Conservation (phyloP, 2,329 filamentous ascomycete species). For the Sporothrix variecibatus region DNA sequence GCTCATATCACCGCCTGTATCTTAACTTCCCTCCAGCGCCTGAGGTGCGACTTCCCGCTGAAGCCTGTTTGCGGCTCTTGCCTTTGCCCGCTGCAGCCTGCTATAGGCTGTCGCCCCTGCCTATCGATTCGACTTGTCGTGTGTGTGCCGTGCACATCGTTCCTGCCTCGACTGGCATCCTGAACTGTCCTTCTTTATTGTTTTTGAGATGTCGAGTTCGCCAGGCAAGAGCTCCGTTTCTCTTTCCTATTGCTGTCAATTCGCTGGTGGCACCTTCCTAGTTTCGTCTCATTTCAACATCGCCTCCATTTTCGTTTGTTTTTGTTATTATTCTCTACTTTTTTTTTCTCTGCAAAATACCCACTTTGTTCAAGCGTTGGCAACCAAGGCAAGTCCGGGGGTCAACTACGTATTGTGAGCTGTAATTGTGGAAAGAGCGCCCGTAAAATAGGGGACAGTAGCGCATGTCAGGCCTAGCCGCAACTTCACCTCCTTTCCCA, state of each 20-base stretch:
- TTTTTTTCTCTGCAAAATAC: constrained; percentile 16
- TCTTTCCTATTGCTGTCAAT: constrained; percentile 5
- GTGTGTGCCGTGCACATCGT: neutral
- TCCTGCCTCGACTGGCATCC: neutral
- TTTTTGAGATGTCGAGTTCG: neutral
- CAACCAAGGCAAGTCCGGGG: constrained; percentile 26
- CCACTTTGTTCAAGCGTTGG: constrained; percentile 8
- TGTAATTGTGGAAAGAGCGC: constrained; percentile 3
- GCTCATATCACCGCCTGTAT: neutral
- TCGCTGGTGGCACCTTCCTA: neutral
- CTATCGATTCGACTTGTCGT: neutral
- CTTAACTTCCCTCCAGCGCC: neutral
- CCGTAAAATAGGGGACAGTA: constrained; percentile 8
- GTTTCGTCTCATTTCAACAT: neutral
- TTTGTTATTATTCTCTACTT: constrained; percentile 19
- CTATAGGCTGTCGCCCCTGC: neutral
- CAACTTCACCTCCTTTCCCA: constrained; percentile 24
- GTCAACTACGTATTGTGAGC: constrained; percentile 11
- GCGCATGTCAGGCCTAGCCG: neutral
- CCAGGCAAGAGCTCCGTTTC: constrained; percentile 4
- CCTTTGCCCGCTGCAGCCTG: constrained; percentile 7
- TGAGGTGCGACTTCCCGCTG: neutral
- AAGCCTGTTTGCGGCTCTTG: constrained; percentile 7
- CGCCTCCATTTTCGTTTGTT: constrained; percentile 17
- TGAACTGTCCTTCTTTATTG: neutral